Percentiles rank a stretch among this genome's conserved stretches.
Evolutionary conservation across 208 protist species (phyloP).

Genomic region (Trypanosoma grayi): DNA sequence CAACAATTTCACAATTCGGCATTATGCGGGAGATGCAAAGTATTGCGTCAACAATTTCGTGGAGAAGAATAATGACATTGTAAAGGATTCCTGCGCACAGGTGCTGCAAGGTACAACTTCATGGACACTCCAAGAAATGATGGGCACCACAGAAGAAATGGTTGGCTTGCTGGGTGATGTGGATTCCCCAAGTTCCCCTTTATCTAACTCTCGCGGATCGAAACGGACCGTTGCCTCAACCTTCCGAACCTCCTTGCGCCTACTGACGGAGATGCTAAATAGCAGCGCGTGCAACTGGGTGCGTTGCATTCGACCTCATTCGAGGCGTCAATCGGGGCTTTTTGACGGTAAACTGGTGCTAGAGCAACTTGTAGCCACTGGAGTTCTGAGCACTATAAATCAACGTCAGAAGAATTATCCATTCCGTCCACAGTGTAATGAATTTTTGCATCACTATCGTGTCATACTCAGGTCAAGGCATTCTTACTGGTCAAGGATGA

Average conservation of each 20-base stretch:
- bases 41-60: constrained; percentile 37
- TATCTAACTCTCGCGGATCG: background rate
- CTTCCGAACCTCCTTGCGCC: constrained; percentile 18
- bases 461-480: background rate
- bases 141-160: constrained; percentile 13
- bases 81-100: constrained; percentile 27
- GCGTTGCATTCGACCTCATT: constrained; percentile 52
- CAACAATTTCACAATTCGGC: constrained; percentile 31
- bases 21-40: constrained; percentile 51
- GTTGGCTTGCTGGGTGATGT: constrained; percentile 14
- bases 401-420: constrained; percentile 27
- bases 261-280: constrained; percentile 24
- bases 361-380: constrained; percentile 39
- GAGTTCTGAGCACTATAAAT: constrained; percentile 45
- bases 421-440: constrained; percentile 5
- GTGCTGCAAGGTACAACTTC: constrained; percentile 9
- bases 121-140: constrained; percentile 14
- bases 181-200: constrained; percentile 1
- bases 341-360: constrained; percentile 35
- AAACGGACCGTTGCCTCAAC: constrained; percentile 17
- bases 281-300: constrained; percentile 40
- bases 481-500: background rate
- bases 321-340: constrained; percentile 24
- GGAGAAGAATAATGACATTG: constrained; percentile 51
- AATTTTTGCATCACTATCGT: constrained; percentile 15